These are phyloP conservation scores for Penicillium cinerascens DNA, from an alignment of 495 filamentous ascomycete species.

Conservation along the genomic window DNA sequence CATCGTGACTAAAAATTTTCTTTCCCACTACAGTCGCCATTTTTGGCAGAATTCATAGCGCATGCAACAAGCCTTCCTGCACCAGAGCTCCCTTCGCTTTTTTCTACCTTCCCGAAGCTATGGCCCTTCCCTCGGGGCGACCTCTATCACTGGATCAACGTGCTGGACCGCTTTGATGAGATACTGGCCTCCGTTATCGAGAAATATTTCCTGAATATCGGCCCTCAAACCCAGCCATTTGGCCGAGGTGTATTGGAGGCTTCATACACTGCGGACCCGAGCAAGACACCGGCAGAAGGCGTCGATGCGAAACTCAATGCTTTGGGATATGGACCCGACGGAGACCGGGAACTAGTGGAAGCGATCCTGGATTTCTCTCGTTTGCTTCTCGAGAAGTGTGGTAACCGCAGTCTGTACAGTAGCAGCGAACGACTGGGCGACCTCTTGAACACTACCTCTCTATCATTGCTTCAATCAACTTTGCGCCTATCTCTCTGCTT, in stretches of 20 bases:
- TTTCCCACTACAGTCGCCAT: constrained; percentile 66
- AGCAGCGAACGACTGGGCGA: constrained; percentile 86
- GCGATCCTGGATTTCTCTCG: constrained; percentile 78
- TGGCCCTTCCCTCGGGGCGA: constrained; percentile 98
- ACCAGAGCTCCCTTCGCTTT: constrained; percentile 69
- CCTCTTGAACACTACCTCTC: constrained; percentile 80
- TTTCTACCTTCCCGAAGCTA: constrained; percentile 74
- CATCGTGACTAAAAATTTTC: constrained; percentile 27
- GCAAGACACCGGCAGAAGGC: constrained; percentile 39
- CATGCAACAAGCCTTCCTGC: constrained; percentile 65
- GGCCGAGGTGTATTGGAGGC: constrained; percentile 58
- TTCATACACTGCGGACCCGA: constrained; percentile 43
- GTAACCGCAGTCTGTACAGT: constrained; percentile 92
- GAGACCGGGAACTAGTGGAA: constrained; percentile 75
- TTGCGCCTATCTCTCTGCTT: constrained; percentile 77
- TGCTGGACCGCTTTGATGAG: constrained; percentile 90
- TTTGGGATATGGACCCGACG: constrained; percentile 64
- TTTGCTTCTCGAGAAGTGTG: constrained; percentile 88
- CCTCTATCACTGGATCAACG: constrained; percentile 95
- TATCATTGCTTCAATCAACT: constrained; percentile 68
- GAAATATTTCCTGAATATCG: constrained; percentile 75
- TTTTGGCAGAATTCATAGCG: constrained; percentile 72
- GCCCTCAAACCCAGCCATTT: constrained; percentile 77
- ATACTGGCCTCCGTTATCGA: constrained; percentile 77
- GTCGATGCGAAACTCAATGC: constrained; percentile 52